These are phyloP conservation scores for Ophiocordyceps unilateralis DNA, from an alignment of 2,329 filamentous ascomycete genomes.

Conservation along the genomic window DNA sequence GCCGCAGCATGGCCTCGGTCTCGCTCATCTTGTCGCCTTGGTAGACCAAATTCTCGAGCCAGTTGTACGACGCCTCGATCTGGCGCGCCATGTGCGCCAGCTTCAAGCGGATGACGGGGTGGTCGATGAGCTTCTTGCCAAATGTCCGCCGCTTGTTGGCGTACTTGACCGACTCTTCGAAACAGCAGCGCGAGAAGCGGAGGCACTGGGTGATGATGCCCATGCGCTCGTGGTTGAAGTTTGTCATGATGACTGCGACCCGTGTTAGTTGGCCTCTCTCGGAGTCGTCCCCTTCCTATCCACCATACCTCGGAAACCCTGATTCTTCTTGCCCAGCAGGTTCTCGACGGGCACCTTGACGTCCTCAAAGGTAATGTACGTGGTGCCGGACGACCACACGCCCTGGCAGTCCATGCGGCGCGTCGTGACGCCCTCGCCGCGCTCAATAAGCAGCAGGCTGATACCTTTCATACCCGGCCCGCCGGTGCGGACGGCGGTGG, in stretches of 20 bases:
- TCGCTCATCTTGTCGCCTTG: conserved; percentile 89
- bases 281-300: background rate
- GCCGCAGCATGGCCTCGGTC: conserved; percentile 86
- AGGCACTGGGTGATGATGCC: conserved; percentile 96
- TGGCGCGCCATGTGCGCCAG: conserved; percentile 96
- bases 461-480: conserved; percentile 84
- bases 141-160: conserved; percentile 95
- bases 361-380: conserved; percentile 96
- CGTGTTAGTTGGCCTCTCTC: background rate
- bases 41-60: conserved; percentile 89
- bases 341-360: conserved; percentile 99
- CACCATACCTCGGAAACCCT: conserved; percentile 57
- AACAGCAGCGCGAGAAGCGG: conserved; percentile 91
- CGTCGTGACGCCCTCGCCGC: conserved; percentile 74
- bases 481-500: conserved; percentile 83
- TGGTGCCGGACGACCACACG: conserved; percentile 88
- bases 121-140: conserved; percentile 89
- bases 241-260: conserved; percentile 75
- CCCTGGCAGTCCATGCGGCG: conserved; percentile 97
- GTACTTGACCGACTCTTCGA: conserved; percentile 92
- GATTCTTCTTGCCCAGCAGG: conserved; percentile 91
- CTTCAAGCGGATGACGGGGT: conserved; percentile 94
- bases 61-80: conserved; percentile 92
- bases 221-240: conserved; percentile 98
- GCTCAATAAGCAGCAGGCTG: conserved; percentile 81